phyloP scores from a whole-genome alignment of 2,329 filamentous ascomycete genomes.

The Pseudogymnoascus sp. region DNA sequence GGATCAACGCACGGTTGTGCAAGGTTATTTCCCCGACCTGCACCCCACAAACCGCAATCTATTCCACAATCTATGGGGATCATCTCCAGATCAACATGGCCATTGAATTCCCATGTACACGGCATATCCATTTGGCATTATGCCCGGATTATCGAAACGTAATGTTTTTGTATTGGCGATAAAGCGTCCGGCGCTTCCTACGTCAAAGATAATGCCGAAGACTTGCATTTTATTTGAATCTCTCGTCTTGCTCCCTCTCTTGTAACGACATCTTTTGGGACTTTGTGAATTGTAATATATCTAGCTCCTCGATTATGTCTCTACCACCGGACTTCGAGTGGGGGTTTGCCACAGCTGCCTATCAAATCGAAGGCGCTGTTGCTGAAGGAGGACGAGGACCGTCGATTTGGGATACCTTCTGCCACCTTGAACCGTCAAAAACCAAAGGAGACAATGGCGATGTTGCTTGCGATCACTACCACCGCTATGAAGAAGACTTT shows the following conservation, averaged over 20 bases:
- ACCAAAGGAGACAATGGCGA: constrained; percentile 35
- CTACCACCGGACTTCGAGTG: constrained; percentile 34
- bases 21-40: neutral
- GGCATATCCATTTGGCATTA: neutral
- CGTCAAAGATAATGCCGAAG: neutral
- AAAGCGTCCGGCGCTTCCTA: neutral
- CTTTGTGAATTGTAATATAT: neutral
- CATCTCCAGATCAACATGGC: neutral
- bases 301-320: constrained; percentile 1
- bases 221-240: neutral
- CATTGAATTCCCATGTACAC: neutral
- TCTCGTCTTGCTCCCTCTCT: neutral
- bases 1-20: neutral
- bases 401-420: constrained; percentile 33
- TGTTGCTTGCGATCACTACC: constrained; percentile 43
- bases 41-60: neutral
- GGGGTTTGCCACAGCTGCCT: constrained; percentile 35
- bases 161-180: neutral
- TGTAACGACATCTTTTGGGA: neutral
- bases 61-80: neutral
- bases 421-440: constrained; percentile 25
- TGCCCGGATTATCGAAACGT: neutral
- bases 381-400: constrained; percentile 34
- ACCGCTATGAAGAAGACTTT: constrained; percentile 42
- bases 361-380: constrained; percentile 39